Evolutionary conservation across 73 alveolate species (phyloP), one percentile per base, ranked within the genome.

Genomic region (Paramecium bursaria): DNA sequence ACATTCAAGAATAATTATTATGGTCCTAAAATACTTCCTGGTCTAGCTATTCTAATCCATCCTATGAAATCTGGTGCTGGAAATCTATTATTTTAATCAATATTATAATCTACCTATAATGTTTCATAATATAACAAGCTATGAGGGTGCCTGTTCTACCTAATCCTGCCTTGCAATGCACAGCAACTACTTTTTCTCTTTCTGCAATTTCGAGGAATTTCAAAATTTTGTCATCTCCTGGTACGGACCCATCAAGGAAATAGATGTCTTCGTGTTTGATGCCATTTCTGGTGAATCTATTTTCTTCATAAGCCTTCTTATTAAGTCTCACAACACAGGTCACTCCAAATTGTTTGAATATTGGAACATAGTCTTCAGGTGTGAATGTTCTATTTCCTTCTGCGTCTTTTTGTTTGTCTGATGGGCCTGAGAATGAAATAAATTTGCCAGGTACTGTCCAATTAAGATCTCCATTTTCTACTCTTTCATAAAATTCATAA

Each of bases 71-170:
- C 93, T 0, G 92, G 91, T 19, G 98, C 98, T 19, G 98, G 98
- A 42, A 93, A 93, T 33, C 76, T 53, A 27, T 42, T n/a, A n/a
- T n/a, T n/a, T 33, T 1, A 1, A 35, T 3, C 26, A 25, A 25
- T 10, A 2, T 33, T 11, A 4, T 17, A 10, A 11, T 17, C 44
- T 67, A 67, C 82, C 91, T 88, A 80, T 74, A 92, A 85, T 92
- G 95, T 76, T 94, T 94, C 93, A 94, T 94, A 3, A 91, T 92
- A 80, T 94, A 94, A 26, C 86, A 60, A 27, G 96, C 97, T 54
- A 96, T 95, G 74, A 96, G 75, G 31, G 98, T 88, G 14, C 99
- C 99, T 33, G 99, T 96, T 74, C 99, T 86, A 9, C 99, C 99
- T 9, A 96, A 88, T 13, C 99, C 99, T 22, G 99, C 99, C 74